Evolutionary conservation across 805 yeast genomes (phyloP), one percentile per base, ranked within the genome.

Genomic region (Candida boidinii): DNA sequence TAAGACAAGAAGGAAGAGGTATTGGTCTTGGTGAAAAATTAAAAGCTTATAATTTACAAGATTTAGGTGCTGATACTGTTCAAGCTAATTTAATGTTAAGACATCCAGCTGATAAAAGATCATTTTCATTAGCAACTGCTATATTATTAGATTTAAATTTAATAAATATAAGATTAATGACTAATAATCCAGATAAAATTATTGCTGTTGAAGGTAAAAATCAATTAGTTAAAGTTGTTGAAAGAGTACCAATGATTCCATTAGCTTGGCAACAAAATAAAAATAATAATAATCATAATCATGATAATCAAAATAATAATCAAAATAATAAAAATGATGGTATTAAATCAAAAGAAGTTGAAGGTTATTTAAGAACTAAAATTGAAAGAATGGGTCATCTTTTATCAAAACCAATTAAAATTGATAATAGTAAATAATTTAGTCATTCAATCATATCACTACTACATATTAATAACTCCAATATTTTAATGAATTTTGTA

Each of bases 1-100:
- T 92, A 42, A 74, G 99, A 50, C 99, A 92, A 59, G 99, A 92
- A 58, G 99, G 99, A 34, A 76, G 99, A 38, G 99, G 99, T 14
- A 92, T 92, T 39, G 99, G 99, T 6, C 66, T 92, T n/a, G 95
- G 96, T 20, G 99, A 92, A 53, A 92, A 92, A 58, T 69, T 92
- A 44, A 92, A 92, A 59, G 97, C 97, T 2, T 92, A 92, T 58
- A 92, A 92, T 53, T 64, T 92, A 43, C 99, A 92, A 63, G 99
- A 92, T 60, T 65, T 92, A 36, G 99, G 99, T 6, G 97, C 97
- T 7, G 99, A 92, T 56, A 92, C 99, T 0, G 97, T 92, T 4
- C 94, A 88, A 56, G 98, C 98, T 7, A 92, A 92, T 57, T 62
- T 92, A 37, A 56, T 92, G 62, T 68, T 92, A 41, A 73, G 95